These are phyloP conservation scores for Linum trigynum DNA, from an alignment of 345 rosid genomes.

Conservation along the genomic window DNA sequence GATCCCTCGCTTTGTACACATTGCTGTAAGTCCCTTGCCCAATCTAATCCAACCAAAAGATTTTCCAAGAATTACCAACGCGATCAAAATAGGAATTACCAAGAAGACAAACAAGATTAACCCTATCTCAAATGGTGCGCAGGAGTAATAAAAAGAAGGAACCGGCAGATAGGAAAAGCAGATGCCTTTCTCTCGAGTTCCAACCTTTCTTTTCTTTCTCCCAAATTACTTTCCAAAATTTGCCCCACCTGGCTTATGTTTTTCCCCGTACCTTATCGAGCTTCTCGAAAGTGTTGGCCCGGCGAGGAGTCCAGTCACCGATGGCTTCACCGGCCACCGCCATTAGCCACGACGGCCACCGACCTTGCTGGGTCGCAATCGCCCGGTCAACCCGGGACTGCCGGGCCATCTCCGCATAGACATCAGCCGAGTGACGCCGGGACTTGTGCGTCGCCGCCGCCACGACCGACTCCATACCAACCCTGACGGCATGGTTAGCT, in stretches of 20 bases:
- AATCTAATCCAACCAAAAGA: constrained; percentile 34
- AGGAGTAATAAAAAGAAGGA: too few relatives aligned
- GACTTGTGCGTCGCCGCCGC: constrained; percentile 19
- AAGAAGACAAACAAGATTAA: too few relatives aligned
- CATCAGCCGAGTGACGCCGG: constrained; percentile 26
- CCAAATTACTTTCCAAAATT: neutral
- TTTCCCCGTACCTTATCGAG: constrained; percentile 53
- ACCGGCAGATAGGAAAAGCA: neutral
- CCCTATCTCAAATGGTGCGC: too few relatives aligned
- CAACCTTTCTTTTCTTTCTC: neutral
- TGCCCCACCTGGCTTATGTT: too few relatives aligned
- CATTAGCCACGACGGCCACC: constrained; percentile 83
- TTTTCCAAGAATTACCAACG: neutral
- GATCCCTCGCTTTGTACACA: constrained; percentile 88
- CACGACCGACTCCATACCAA: constrained; percentile 16
- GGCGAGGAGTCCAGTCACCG: constrained; percentile 67
- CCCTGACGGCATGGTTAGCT: constrained; percentile 12
- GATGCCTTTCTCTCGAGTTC: neutral
- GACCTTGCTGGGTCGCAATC: constrained; percentile 27
- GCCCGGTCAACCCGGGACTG: constrained; percentile 16
- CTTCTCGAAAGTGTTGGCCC: constrained; percentile 71
- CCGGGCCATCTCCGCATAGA: constrained; percentile 28
- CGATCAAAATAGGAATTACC: neutral
- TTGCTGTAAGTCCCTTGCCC: constrained; percentile 95
- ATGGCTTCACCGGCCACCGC: constrained; percentile 71